phyloP scores from a whole-genome alignment of 176 grass and related monocot species.

The Hyparrhenia diplandra region DNA sequence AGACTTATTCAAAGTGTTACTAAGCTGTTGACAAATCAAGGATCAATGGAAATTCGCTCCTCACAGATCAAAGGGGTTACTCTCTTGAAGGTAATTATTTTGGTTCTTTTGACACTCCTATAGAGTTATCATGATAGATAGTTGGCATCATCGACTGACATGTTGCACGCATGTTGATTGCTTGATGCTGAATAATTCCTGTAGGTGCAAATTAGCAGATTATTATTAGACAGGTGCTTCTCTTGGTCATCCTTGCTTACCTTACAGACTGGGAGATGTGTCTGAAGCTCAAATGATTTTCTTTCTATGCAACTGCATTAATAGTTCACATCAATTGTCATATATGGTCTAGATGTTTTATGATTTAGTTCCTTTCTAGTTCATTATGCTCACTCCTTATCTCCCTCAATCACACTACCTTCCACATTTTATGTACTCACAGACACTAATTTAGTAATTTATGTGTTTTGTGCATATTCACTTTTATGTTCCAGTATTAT shows the following conservation, averaged over 20 bases:
- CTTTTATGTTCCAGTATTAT: background rate
- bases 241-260: background rate
- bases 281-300: conserved; percentile 21
- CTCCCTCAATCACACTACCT: background rate
- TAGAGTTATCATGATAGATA: conserved; percentile 17
- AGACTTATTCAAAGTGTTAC: conserved; percentile 62
- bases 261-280: background rate
- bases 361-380: background rate
- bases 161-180: background rate
- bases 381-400: background rate
- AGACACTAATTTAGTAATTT: background rate
- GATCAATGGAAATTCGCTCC: conserved; percentile 41
- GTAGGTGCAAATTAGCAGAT: conserved; percentile 6
- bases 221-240: background rate
- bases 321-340: too few species aligned
- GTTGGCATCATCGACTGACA: background rate
- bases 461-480: background rate
- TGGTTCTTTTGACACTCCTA: background rate
- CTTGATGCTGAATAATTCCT: background rate
- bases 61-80: conserved; percentile 64
- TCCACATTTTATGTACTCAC: conserved; percentile 8
- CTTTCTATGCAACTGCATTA: conserved; percentile 24
- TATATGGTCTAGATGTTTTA: too few species aligned
- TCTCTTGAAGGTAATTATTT: conserved; percentile 71
- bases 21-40: conserved; percentile 66